Conservation (phyloP, 2,329 filamentous ascomycete species). For the Diaporthe velutina region DNA sequence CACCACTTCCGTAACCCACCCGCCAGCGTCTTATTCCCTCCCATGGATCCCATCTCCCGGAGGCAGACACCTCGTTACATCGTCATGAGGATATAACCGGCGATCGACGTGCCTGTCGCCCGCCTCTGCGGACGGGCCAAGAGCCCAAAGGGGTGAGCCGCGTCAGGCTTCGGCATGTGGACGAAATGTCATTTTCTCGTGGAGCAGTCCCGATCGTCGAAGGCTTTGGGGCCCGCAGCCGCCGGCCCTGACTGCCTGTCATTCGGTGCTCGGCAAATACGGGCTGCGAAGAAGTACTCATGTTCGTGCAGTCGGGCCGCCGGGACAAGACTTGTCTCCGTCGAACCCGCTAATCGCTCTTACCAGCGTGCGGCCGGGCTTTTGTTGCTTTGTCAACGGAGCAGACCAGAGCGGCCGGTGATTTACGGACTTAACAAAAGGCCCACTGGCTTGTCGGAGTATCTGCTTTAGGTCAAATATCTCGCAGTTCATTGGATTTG, state of each 20-base stretch:
- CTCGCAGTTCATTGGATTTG: background rate
- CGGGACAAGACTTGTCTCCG: constrained; percentile 18
- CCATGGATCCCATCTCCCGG: background rate
- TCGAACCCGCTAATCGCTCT: background rate
- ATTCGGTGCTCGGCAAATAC: background rate
- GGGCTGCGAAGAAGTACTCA: background rate
- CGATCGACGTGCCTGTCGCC: background rate
- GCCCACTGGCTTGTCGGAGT: background rate
- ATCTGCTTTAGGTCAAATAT: background rate
- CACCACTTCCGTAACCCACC: background rate
- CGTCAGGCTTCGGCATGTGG: background rate
- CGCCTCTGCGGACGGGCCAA: background rate
- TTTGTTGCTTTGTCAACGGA: background rate
- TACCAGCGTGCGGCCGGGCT: background rate
- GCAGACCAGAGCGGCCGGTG: background rate
- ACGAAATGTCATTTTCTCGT: background rate
- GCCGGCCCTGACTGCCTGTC: background rate
- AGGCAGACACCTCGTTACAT: background rate
- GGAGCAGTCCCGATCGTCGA: background rate
- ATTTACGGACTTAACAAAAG: background rate
- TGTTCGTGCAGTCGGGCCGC: background rate
- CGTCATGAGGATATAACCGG: background rate
- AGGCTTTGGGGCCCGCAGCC: background rate
- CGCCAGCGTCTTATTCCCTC: background rate
- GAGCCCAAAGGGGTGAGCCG: background rate